Evolutionary conservation across 768 basidiomycete genomes (phyloP).

Genomic region (Candolleomyces eurysporus): DNA sequence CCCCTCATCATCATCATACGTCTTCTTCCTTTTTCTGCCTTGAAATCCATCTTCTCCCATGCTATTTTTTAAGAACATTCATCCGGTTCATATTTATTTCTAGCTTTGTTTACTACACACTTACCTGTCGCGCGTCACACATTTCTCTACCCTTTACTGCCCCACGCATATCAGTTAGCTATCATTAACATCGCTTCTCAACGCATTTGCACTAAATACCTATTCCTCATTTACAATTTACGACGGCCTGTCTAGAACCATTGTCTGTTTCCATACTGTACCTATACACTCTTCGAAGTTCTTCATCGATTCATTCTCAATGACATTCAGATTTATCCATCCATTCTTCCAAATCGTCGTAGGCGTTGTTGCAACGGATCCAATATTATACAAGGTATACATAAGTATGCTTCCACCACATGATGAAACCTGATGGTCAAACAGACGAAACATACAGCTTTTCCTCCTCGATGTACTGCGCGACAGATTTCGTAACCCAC

Average conservation of each 20-base stretch:
- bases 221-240: background rate
- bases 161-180: too few species aligned
- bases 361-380: background rate
- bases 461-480: constrained; percentile 49
- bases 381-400: background rate
- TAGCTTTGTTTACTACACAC: too few species aligned
- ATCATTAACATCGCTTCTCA: too few species aligned
- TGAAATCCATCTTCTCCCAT: background rate
- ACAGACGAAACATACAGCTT: constrained; percentile 38
- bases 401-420: too few species aligned
- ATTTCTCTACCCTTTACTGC: too few species aligned
- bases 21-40: background rate
- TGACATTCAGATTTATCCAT: too few species aligned
- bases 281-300: background rate
- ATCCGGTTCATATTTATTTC: too few species aligned
- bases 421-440: too few species aligned
- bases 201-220: too few species aligned
- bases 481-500: constrained; percentile 46
- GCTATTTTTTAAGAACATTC: background rate
- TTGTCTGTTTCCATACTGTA: background rate
- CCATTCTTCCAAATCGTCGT: background rate
- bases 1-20: background rate
- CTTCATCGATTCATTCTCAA: too few species aligned
- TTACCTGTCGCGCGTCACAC: too few species aligned
- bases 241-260: background rate